phyloP scores from a whole-genome alignment of 2,329 filamentous ascomycete species.

The Onygenales sp. region DNA sequence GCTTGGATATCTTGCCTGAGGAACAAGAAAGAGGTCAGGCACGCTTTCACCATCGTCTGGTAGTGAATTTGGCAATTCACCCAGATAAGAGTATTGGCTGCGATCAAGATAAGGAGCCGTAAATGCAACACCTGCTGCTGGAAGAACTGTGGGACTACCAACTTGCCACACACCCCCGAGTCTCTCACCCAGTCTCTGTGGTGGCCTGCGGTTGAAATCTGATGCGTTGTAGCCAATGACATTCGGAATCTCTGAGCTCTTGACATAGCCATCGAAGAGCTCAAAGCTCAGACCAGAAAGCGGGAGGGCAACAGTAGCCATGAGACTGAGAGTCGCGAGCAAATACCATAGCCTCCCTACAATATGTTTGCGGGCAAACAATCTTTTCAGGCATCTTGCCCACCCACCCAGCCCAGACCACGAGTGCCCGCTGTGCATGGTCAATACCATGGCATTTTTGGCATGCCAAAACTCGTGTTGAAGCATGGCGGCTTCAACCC shows the following conservation, averaged over 20 bases:
- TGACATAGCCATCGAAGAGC: slow-evolving; percentile 9
- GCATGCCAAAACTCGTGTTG: slow-evolving; percentile 2
- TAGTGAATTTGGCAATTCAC: slow-evolving; percentile 4
- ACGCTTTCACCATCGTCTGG: not conserved
- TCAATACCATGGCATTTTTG: not conserved
- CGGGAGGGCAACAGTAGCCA: slow-evolving; percentile 1
- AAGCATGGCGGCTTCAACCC: slow-evolving; percentile 6
- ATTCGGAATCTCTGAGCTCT: slow-evolving; percentile 1
- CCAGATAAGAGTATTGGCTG: not conserved
- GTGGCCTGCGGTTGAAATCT: not conserved
- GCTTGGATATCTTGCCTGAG: slow-evolving; percentile 3
- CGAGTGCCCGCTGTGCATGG: not conserved
- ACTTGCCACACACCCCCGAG: not conserved
- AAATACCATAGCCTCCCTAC: not conserved
- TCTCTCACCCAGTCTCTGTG: not conserved
- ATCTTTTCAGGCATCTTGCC: not conserved
- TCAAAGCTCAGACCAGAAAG: slow-evolving; percentile 10
- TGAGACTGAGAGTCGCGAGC: not conserved
- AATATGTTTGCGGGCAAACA: not conserved
- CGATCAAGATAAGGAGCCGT: slow-evolving; percentile 8
- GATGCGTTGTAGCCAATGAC: slow-evolving; percentile 2
- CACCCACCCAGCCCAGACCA: not conserved
- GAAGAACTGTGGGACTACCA: slow-evolving; percentile 1
- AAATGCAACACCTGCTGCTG: slow-evolving; percentile 7
- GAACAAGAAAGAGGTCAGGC: slow-evolving; percentile 6